Evolutionary conservation across 805 yeast genomes (phyloP).

Genomic region (Hanseniaspora meyeri): DNA sequence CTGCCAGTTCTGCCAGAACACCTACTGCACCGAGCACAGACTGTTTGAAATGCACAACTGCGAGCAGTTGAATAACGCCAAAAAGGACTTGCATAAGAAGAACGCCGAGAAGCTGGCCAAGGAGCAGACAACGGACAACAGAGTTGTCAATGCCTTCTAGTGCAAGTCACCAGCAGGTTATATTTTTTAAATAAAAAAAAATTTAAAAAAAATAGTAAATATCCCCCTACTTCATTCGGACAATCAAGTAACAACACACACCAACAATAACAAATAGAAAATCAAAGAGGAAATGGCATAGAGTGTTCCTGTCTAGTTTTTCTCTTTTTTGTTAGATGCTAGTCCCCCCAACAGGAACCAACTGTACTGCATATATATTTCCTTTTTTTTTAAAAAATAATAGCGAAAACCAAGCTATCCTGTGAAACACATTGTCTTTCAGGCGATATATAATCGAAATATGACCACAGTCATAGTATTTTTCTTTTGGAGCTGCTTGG

Average conservation of each 20-base stretch:
- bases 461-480: too few relatives aligned
- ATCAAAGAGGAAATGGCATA: neutral
- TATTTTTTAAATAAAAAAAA: neutral
- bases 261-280: neutral
- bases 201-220: neutral
- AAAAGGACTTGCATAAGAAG: slow-evolving; percentile 69
- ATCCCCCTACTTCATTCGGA: neutral
- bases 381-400: too few relatives aligned
- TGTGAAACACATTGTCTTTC: too few relatives aligned
- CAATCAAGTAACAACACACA: neutral
- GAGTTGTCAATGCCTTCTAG: slow-evolving; percentile 11
- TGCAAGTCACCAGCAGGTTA: too few relatives aligned
- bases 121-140: slow-evolving; percentile 57
- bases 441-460: too few relatives aligned
- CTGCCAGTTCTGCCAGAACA: slow-evolving; percentile 73
- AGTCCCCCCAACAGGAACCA: too few relatives aligned
- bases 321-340: too few relatives aligned
- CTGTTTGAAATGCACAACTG: slow-evolving; percentile 76
- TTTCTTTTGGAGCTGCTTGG: too few relatives aligned
- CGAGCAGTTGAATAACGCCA: slow-evolving; percentile 63
- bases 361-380: too few relatives aligned
- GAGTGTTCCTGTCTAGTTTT: too few relatives aligned
- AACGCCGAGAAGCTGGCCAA: slow-evolving; percentile 72
- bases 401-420: neutral
- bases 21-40: slow-evolving; percentile 77